Evolutionary conservation across 306 rosid genomes (phyloP).

Genomic region (Acmispon strigosus): DNA sequence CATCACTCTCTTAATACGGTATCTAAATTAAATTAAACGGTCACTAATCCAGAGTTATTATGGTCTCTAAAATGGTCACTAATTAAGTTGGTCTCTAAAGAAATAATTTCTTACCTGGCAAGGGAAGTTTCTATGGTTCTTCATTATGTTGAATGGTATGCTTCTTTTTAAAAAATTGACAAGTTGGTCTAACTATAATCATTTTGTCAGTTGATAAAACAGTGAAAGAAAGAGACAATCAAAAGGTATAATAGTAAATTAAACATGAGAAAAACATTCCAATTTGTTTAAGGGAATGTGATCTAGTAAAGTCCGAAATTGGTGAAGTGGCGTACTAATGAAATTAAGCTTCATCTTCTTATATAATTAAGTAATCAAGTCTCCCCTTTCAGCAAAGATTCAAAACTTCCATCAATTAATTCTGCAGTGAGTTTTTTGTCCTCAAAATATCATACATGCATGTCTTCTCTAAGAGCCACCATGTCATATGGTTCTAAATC

Average conservation of each 20-base stretch:
- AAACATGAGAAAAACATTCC: constrained; percentile 15
- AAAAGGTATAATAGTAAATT: not conserved
- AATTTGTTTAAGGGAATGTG: not conserved
- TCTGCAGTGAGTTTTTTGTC: not conserved
- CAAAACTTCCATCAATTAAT: not conserved
- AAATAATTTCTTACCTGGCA: too few species aligned
- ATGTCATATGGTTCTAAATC: constrained; percentile 26
- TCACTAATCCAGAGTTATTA: too few species aligned
- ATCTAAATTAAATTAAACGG: too few species aligned
- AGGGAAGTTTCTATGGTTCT: too few species aligned
- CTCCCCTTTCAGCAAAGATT: not conserved
- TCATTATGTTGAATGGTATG: too few species aligned
- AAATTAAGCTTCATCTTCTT: not conserved
- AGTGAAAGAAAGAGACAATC: too few species aligned
- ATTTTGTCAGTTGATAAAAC: too few species aligned
- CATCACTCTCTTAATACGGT: too few species aligned
- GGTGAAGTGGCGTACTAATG: not conserved
- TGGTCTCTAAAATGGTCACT: too few species aligned
- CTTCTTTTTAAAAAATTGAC: too few species aligned
- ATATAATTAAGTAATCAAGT: not conserved
- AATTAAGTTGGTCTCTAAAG: too few species aligned
- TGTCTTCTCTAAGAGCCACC: constrained; percentile 32
- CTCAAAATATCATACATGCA: not conserved
- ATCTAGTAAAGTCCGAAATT: not conserved
- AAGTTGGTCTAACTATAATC: too few species aligned